Conservation (phyloP, 768 basidiomycete genomes). For the Tylopilus cervinicoccineus region DNA sequence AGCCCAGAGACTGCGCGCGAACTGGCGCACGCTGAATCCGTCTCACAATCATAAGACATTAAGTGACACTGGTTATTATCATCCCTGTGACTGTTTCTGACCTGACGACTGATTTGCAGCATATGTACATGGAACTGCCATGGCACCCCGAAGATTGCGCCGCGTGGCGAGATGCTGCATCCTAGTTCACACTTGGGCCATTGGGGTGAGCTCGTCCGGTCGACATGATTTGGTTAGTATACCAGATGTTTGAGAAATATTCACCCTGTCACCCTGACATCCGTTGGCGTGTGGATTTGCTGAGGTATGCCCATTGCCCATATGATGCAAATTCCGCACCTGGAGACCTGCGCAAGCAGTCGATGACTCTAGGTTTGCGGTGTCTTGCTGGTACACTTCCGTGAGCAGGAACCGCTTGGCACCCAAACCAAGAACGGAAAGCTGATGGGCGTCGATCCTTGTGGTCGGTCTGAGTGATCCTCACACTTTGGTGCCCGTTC, state of each 20-base stretch:
- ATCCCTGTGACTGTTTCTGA: background rate
- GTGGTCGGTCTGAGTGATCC: background rate
- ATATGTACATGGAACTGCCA: background rate
- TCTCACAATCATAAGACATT: background rate
- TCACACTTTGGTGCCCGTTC: background rate
- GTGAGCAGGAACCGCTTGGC: constrained; percentile 41
- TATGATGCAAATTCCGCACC: constrained; percentile 38
- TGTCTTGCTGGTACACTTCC: constrained; percentile 41
- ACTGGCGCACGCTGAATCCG: constrained; percentile 19
- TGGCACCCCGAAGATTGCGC: background rate
- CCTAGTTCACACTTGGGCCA: background rate
- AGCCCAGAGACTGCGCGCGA: constrained; percentile 68
- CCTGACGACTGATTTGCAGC: background rate
- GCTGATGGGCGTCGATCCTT: constrained; percentile 38
- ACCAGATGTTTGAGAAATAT: constrained; percentile 5
- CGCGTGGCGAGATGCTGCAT: background rate
- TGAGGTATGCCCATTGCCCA: constrained; percentile 18
- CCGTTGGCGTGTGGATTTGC: background rate
- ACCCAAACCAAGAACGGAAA: constrained; percentile 56
- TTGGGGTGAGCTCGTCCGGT: constrained; percentile 16
- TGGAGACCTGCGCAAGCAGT: constrained; percentile 34
- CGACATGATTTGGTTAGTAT: constrained; percentile 9
- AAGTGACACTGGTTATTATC: background rate
- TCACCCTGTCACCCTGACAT: background rate
- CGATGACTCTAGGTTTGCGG: constrained; percentile 39